phyloP scores from a whole-genome alignment of 1,284 basidiomycete genomes.

The Malassezia restricta region DNA sequence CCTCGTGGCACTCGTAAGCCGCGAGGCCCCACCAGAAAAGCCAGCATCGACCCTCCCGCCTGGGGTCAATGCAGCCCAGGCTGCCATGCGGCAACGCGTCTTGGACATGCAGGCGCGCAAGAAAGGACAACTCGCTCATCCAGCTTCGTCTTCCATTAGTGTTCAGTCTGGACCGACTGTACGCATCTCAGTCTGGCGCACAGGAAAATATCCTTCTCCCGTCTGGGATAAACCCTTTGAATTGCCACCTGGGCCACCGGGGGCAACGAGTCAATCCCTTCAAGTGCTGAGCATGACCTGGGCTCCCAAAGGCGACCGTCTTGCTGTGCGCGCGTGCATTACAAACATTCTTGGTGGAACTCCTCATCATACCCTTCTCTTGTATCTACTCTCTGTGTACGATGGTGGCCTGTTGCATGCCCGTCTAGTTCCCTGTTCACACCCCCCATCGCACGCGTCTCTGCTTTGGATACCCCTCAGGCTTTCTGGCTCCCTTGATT shows the following conservation, averaged over 20 bases:
- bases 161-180: too few relatives aligned
- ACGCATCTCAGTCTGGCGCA: too few relatives aligned
- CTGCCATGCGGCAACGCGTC: slow-evolving; percentile 16
- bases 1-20: slow-evolving; percentile 12
- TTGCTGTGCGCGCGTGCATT: slow-evolving; percentile 2
- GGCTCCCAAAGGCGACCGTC: slow-evolving; percentile 11
- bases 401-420: slow-evolving; percentile 7
- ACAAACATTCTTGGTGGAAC: background rate
- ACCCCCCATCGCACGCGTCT: background rate
- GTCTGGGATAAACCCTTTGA: too few relatives aligned
- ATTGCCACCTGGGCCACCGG: too few relatives aligned
- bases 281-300: slow-evolving; percentile 6
- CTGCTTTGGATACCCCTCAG: slow-evolving; percentile 2
- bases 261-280: too few relatives aligned
- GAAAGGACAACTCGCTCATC: too few relatives aligned
- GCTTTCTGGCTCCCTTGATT: background rate
- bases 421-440: background rate
- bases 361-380: background rate
- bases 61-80: slow-evolving; percentile 12
- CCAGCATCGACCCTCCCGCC: slow-evolving; percentile 7
- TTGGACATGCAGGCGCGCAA: slow-evolving; percentile 15
- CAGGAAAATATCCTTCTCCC: too few relatives aligned
- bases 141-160: too few relatives aligned
- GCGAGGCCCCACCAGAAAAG: background rate
- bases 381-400: slow-evolving; percentile 8